Evolutionary conservation across 306 rosid species (phyloP).

Genomic region (Hippophae rhamnoides): DNA sequence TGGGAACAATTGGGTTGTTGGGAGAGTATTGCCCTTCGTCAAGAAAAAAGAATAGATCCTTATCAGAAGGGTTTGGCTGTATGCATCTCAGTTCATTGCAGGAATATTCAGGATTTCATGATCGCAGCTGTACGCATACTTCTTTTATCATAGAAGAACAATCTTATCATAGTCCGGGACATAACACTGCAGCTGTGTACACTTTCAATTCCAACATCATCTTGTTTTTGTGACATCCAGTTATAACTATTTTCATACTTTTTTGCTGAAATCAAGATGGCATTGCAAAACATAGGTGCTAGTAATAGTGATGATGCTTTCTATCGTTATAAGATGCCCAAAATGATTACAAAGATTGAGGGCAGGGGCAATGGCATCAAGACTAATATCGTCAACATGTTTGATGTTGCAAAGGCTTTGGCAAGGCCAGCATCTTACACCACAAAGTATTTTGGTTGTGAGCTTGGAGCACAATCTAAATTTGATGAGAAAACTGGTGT

Average conservation of each 20-base stretch:
- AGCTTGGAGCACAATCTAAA: constrained; percentile 26
- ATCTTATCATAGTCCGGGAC: constrained; percentile 14
- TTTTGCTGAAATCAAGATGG: constrained; percentile 35
- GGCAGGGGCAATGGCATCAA: constrained; percentile 70
- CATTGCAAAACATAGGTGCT: constrained; percentile 63
- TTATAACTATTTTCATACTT: constrained; percentile 1
- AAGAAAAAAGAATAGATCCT: constrained; percentile 40
- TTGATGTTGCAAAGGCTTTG: constrained; percentile 57
- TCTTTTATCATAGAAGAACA: constrained; percentile 14
- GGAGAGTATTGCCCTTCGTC: constrained; percentile 46
- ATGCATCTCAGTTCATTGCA: constrained; percentile 46
- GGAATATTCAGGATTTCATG: constrained; percentile 26
- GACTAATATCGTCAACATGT: constrained; percentile 63
- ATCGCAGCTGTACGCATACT: constrained; percentile 32
- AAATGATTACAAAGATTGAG: constrained; percentile 61
- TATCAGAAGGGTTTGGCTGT: constrained; percentile 27
- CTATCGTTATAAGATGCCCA: constrained; percentile 69
- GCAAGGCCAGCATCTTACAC: constrained; percentile 64
- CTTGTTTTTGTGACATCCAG: constrained; percentile 12
- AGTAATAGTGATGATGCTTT: constrained; percentile 62
- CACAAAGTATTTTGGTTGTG: constrained; percentile 50
- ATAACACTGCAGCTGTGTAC: constrained; percentile 6
- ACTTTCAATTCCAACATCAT: constrained; percentile 1
- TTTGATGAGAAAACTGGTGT: constrained; percentile 63
- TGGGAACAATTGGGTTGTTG: constrained; percentile 53